Conservation (phyloP, 2,329 filamentous ascomycete species). For the Incumbomyces delicatus region DNA sequence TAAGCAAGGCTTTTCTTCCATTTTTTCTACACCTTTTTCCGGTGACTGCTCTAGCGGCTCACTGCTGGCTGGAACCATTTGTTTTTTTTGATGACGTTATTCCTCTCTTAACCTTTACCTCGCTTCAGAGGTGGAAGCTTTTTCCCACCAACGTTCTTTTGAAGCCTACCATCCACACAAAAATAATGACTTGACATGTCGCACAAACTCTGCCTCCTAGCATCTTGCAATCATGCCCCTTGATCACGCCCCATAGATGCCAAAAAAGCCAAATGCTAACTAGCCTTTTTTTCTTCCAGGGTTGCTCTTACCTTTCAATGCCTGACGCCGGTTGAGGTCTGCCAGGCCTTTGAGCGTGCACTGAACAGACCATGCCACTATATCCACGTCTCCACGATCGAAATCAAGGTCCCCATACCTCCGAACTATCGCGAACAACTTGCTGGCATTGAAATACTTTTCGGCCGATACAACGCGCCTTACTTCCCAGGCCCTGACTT, state of each 20-base stretch:
- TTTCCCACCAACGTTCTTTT: too few relatives aligned
- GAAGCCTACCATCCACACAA: too few relatives aligned
- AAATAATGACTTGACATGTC: too few relatives aligned
- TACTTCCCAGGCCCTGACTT: constrained; percentile 55
- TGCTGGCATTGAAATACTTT: constrained; percentile 51
- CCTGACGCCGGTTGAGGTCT: constrained; percentile 73
- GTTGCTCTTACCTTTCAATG: constrained; percentile 88
- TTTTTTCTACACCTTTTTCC: background rate
- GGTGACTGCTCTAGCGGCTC: too few relatives aligned
- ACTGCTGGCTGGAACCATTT: too few relatives aligned
- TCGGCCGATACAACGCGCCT: constrained; percentile 49
- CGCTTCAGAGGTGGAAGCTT: too few relatives aligned
- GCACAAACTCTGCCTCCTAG: too few relatives aligned
- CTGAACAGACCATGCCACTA: constrained; percentile 71
- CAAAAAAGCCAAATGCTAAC: too few relatives aligned
- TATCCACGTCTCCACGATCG: constrained; percentile 60
- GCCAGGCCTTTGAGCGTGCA: constrained; percentile 66
- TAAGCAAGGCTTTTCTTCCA: constrained; percentile 31
- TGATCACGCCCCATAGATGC: too few relatives aligned
- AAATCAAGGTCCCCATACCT: constrained; percentile 77
- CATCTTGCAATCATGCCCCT: too few relatives aligned
- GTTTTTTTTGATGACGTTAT: too few relatives aligned
- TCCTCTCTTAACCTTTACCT: too few relatives aligned
- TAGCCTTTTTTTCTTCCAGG: constrained; percentile 39
- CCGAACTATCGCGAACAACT: constrained; percentile 83